Percentiles rank a stretch among this genome's conserved stretches.
phyloP scores from a whole-genome alignment of 306 rosid genomes.

The Citrullus colocynthis region DNA sequence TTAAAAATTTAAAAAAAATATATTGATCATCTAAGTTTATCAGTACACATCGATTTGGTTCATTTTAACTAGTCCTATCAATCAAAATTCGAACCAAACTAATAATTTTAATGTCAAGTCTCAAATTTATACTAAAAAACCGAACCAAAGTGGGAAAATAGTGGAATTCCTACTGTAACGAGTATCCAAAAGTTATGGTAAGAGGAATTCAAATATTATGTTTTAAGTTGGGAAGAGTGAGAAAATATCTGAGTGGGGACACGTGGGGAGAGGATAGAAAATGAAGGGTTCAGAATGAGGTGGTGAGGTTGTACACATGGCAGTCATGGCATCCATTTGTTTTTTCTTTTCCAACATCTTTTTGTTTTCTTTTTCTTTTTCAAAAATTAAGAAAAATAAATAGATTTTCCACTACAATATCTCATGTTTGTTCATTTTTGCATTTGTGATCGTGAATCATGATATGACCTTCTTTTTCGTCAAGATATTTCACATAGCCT shows the following conservation, averaged over 20 bases:
- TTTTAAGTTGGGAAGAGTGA: slow-evolving; percentile 2
- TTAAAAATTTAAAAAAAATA: too few species aligned
- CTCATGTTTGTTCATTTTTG: neutral
- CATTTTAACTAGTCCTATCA: too few species aligned
- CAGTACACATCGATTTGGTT: too few species aligned
- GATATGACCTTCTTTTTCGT: neutral
- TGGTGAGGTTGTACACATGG: slow-evolving; percentile 16
- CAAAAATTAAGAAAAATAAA: too few species aligned
- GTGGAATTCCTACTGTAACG: too few species aligned
- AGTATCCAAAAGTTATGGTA: neutral
- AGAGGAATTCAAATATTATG: neutral
- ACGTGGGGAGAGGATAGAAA: slow-evolving; percentile 29
- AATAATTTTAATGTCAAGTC: too few species aligned
- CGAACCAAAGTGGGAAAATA: too few species aligned
- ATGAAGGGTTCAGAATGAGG: slow-evolving; percentile 23
- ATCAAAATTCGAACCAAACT: too few species aligned
- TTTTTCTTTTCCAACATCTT: neutral
- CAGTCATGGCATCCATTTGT: slow-evolving; percentile 14
- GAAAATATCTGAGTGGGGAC: slow-evolving; percentile 11
- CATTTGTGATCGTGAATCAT: neutral
- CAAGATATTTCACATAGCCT: neutral
- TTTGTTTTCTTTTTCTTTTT: neutral
- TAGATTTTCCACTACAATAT: neutral
- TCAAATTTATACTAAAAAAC: too few species aligned
- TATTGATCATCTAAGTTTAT: too few species aligned